Evolutionary conservation across 2,329 filamentous ascomycete species (phyloP).

Genomic region (Elsinoe arachidis): DNA sequence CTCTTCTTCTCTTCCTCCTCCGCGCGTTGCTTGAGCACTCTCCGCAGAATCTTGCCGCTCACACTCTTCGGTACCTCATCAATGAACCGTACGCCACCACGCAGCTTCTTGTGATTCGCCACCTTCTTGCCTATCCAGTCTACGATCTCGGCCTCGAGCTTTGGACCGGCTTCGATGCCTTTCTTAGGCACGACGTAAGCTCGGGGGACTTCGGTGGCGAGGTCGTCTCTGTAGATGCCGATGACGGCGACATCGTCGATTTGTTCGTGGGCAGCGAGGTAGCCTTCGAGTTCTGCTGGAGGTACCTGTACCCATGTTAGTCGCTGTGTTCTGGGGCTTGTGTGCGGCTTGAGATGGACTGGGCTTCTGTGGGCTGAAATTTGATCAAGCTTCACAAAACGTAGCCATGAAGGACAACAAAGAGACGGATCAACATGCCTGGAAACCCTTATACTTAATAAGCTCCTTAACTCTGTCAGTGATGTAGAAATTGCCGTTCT

Average conservation of each 20-base stretch:
- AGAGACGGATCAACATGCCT: constrained; percentile 16
- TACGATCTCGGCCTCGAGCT: constrained; percentile 34
- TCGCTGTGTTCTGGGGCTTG: too few relatives aligned
- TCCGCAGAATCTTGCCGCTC: constrained; percentile 40
- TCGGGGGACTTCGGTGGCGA: constrained; percentile 39
- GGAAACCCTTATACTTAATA: constrained; percentile 56
- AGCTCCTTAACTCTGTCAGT: constrained; percentile 73
- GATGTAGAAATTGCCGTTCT: constrained; percentile 75
- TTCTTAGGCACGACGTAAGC: constrained; percentile 37
- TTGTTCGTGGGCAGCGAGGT: constrained; percentile 34
- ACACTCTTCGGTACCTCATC: constrained; percentile 41
- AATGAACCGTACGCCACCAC: constrained; percentile 39
- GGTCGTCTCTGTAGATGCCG: constrained; percentile 36
- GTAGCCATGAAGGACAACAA: too few relatives aligned
- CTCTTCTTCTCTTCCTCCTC: constrained; percentile 32
- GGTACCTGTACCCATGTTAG: constrained; percentile 25
- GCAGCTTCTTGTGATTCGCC: constrained; percentile 39
- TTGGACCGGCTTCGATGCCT: constrained; percentile 24
- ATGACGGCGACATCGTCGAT: constrained; percentile 39
- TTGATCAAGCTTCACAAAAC: too few relatives aligned
- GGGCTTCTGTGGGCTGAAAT: too few relatives aligned
- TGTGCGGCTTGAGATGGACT: too few relatives aligned
- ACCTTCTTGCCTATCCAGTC: constrained; percentile 37
- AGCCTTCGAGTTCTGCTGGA: constrained; percentile 40
- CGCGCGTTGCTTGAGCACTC: constrained; percentile 36